A percentile compares a stretch with the other conserved stretches of the same genome.
These are phyloP conservation scores for Psophocarpus tetragonolobus DNA, from an alignment of 306 rosid species.

Conservation along the genomic window DNA sequence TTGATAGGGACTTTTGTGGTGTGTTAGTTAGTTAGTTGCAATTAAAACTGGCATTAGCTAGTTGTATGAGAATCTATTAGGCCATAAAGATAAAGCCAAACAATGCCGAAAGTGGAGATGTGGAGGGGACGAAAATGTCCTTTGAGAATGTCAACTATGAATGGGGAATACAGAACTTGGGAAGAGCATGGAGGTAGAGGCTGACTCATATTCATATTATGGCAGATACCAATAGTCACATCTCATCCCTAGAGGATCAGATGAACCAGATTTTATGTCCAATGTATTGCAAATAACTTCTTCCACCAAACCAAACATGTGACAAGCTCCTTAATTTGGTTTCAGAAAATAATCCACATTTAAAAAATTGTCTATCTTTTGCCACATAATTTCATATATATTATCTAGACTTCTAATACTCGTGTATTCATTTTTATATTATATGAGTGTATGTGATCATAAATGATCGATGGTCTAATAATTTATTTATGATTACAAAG, in stretches of 20 bases:
- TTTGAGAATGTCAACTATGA: slow-evolving; percentile 52
- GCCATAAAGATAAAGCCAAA: slow-evolving; percentile 46
- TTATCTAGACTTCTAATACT: too few species aligned
- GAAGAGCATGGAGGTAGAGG: background rate
- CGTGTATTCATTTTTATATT: too few species aligned
- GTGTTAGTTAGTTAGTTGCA: background rate
- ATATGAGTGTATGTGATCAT: too few species aligned
- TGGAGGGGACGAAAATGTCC: background rate
- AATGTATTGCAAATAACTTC: background rate
- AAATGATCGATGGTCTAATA: too few species aligned
- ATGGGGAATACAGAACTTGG: slow-evolving; percentile 32
- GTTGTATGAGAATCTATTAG: slow-evolving; percentile 39
- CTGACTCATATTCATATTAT: too few species aligned
- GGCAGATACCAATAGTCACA: background rate
- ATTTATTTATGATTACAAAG: too few species aligned
- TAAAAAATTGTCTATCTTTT: too few species aligned
- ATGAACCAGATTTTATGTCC: background rate
- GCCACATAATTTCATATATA: too few species aligned
- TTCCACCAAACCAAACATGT: background rate
- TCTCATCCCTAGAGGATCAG: background rate
- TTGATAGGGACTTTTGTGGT: slow-evolving; percentile 38
- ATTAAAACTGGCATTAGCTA: too few species aligned
- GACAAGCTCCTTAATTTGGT: background rate
- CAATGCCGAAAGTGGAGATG: slow-evolving; percentile 31
- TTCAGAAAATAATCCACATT: too few species aligned